A percentile compares a stretch with the other conserved stretches of the same genome.
Evolutionary conservation across 257 asterid genomes (phyloP).

Genomic region (Solanum chiquidenum): DNA sequence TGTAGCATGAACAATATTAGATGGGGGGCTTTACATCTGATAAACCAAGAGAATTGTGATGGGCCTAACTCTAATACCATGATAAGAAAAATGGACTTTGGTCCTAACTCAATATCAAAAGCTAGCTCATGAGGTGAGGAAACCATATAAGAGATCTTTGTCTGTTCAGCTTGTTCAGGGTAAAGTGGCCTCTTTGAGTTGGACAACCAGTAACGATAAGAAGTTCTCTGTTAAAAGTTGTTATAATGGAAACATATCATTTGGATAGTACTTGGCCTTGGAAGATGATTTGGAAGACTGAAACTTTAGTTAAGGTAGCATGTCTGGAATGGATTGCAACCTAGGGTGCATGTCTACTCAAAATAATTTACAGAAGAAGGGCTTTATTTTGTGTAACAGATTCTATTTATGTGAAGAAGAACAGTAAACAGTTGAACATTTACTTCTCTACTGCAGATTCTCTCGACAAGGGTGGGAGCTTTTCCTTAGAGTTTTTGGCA

Average conservation of each 20-base stretch:
- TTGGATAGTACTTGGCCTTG: neutral
- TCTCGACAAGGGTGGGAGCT: neutral
- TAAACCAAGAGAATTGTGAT: neutral
- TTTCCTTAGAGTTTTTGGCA: neutral
- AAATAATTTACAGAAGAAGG: neutral
- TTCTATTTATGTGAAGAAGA: neutral
- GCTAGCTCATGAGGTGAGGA: neutral
- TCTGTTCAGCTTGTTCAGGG: neutral
- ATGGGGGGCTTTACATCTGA: neutral
- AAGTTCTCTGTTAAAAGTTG: neutral
- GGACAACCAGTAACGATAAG: neutral
- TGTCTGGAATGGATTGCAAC: neutral
- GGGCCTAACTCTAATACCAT: neutral
- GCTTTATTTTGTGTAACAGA: neutral
- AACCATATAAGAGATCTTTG: neutral
- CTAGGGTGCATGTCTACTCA: neutral
- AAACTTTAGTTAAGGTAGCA: neutral
- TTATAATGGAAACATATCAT: neutral
- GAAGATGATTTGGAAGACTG: neutral
- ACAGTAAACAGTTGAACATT: neutral
- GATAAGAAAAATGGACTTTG: neutral
- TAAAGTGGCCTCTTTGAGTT: neutral
- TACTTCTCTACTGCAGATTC: neutral
- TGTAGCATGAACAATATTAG: neutral
- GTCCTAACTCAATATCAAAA: neutral